These are phyloP conservation scores for Hyaloscypha variabilis DNA, from an alignment of 495 filamentous ascomycete species.

Conservation along the genomic window DNA sequence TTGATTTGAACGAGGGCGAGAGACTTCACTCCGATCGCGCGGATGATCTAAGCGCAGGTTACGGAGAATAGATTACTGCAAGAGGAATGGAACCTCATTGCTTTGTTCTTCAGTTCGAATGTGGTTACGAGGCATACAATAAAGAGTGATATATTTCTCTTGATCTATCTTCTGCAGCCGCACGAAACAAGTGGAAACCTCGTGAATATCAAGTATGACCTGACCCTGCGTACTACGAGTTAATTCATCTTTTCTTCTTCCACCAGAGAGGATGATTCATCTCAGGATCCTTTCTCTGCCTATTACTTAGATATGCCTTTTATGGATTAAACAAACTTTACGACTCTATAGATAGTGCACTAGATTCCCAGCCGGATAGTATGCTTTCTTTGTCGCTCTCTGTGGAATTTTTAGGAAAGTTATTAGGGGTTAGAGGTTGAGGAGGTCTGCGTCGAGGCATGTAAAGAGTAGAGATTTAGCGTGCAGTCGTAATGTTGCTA, in stretches of 20 bases:
- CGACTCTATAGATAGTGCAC: background rate
- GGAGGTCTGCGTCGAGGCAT: background rate
- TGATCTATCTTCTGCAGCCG: too few relatives aligned
- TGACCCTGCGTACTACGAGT: too few relatives aligned
- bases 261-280: too few relatives aligned
- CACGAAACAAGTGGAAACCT: too few relatives aligned
- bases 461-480: background rate
- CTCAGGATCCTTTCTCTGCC: too few relatives aligned
- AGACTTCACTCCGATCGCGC: too few relatives aligned
- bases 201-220: too few relatives aligned
- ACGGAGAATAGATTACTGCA: conserved; percentile 2
- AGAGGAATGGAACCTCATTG: background rate
- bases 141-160: too few relatives aligned
- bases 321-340: background rate
- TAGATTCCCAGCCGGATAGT: background rate
- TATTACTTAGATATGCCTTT: background rate
- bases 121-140: too few relatives aligned
- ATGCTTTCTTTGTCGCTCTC: background rate
- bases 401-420: background rate
- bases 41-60: background rate
- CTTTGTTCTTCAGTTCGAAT: background rate
- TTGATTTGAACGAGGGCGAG: too few relatives aligned
- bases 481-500: background rate
- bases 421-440: background rate
- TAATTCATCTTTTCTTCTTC: too few relatives aligned